Percentiles rank a stretch among this genome's conserved stretches.
phyloP scores from a whole-genome alignment of 495 filamentous ascomycete species.

The Neurospora terricola region DNA sequence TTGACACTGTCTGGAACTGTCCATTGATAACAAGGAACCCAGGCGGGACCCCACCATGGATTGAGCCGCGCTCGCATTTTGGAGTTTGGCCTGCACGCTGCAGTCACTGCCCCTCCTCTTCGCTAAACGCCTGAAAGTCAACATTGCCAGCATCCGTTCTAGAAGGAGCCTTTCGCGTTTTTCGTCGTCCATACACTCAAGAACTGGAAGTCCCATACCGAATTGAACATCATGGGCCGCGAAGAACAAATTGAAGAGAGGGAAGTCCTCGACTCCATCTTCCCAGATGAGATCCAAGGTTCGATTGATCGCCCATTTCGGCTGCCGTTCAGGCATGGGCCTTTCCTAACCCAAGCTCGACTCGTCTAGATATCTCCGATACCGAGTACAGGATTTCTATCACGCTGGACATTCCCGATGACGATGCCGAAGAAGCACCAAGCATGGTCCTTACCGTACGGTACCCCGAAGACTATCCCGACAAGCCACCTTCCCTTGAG shows the following conservation, averaged over 20 bases:
- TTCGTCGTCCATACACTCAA: background rate
- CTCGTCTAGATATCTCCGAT: conserved; percentile 64
- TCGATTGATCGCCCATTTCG: conserved; percentile 2
- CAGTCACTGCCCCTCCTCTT: background rate
- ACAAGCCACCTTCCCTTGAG: conserved; percentile 70
- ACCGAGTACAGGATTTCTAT: conserved; percentile 78
- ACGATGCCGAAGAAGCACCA: conserved; percentile 43
- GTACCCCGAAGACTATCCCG: conserved; percentile 81
- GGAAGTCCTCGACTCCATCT: conserved; percentile 95
- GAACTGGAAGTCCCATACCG: background rate
- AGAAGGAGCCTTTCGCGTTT: background rate
- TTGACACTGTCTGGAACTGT: background rate
- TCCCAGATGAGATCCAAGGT: conserved; percentile 96
- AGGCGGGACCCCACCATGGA: background rate
- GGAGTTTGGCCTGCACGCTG: conserved; percentile 3
- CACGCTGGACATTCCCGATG: conserved; percentile 59
- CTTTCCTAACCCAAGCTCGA: background rate
- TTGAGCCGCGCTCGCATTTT: background rate
- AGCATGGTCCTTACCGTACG: conserved; percentile 70
- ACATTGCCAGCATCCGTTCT: background rate
- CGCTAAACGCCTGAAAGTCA: background rate
- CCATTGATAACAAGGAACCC: background rate
- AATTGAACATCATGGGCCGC: conserved; percentile 57
- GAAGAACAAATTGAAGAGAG: conserved; percentile 95
- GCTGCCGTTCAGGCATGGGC: background rate